Evolutionary conservation across 106 monocot species (phyloP).

Genomic region (Allium cepa): DNA sequence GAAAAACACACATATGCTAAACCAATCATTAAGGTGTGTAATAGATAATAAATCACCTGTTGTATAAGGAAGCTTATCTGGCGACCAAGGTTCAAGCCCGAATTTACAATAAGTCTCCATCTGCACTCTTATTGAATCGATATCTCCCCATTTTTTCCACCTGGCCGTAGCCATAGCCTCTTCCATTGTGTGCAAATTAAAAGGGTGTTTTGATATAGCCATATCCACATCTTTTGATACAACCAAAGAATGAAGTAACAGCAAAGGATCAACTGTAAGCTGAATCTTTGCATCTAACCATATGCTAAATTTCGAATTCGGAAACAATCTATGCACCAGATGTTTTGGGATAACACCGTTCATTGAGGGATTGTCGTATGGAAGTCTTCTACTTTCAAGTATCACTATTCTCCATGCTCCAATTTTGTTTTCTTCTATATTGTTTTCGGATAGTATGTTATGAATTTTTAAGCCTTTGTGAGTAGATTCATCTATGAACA

Average conservation of each 20-base stretch:
- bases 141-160: slow-evolving; percentile 72
- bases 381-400: slow-evolving; percentile 22
- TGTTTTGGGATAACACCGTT: slow-evolving; percentile 84
- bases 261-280: slow-evolving; percentile 76
- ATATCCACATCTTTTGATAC: slow-evolving; percentile 46
- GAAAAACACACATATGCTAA: too few species aligned
- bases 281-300: slow-evolving; percentile 93
- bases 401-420: slow-evolving; percentile 71
- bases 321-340: slow-evolving; percentile 76
- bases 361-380: slow-evolving; percentile 67
- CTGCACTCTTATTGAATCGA: slow-evolving; percentile 52
- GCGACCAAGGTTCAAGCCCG: slow-evolving; percentile 79
- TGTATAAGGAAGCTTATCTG: slow-evolving; percentile 59
- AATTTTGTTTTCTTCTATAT: slow-evolving; percentile 6
- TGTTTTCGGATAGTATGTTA: slow-evolving; percentile 24
- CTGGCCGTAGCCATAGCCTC: slow-evolving; percentile 86
- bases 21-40: too few species aligned
- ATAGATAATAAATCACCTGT: slow-evolving; percentile 28
- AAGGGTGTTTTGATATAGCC: slow-evolving; percentile 79
- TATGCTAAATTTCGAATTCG: slow-evolving; percentile 73
- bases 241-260: slow-evolving; percentile 62
- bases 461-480: slow-evolving; percentile 35
- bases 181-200: slow-evolving; percentile 76
- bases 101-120: slow-evolving; percentile 86
- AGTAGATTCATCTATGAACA: slow-evolving; percentile 82